These are phyloP conservation scores for Kwoniella bestiolae DNA, from an alignment of 768 basidiomycete genomes.

Conservation along the genomic window DNA sequence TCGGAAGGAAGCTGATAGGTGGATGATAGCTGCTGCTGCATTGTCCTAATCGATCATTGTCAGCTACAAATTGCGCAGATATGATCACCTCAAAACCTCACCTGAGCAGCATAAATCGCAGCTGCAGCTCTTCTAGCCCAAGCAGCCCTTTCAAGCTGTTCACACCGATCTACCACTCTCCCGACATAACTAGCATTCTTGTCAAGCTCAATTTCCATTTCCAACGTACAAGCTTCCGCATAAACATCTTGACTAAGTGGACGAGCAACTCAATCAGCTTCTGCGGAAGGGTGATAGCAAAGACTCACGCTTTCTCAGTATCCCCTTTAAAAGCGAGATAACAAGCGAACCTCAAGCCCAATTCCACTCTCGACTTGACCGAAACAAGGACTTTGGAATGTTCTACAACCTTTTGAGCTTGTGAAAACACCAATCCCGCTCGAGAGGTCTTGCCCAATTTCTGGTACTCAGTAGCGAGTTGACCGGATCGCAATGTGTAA, in stretches of 20 bases:
- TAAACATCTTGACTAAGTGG: constrained; percentile 42
- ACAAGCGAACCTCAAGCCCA: constrained; percentile 65
- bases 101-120: constrained; percentile 70
- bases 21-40: constrained; percentile 64
- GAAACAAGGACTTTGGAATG: constrained; percentile 19
- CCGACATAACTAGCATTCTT: constrained; percentile 64
- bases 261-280: not conserved
- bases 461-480: constrained; percentile 78
- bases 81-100: constrained; percentile 43
- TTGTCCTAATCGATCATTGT: constrained; percentile 64
- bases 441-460: constrained; percentile 74
- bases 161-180: constrained; percentile 67
- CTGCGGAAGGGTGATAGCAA: not conserved
- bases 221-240: constrained; percentile 52
- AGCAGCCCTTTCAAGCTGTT: constrained; percentile 70
- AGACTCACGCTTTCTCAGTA: constrained; percentile 63
- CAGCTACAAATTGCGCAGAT: not conserved
- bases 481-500: constrained; percentile 68
- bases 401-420: constrained; percentile 20
- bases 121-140: constrained; percentile 73
- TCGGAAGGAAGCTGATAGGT: constrained; percentile 71
- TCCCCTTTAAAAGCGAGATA: constrained; percentile 28
- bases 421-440: constrained; percentile 67
- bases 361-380: constrained; percentile 60
- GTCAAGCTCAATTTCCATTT: constrained; percentile 59